These are phyloP conservation scores for Aureobasidium subglaciale DNA, from an alignment of 2,329 filamentous ascomycete genomes.

Conservation along the genomic window DNA sequence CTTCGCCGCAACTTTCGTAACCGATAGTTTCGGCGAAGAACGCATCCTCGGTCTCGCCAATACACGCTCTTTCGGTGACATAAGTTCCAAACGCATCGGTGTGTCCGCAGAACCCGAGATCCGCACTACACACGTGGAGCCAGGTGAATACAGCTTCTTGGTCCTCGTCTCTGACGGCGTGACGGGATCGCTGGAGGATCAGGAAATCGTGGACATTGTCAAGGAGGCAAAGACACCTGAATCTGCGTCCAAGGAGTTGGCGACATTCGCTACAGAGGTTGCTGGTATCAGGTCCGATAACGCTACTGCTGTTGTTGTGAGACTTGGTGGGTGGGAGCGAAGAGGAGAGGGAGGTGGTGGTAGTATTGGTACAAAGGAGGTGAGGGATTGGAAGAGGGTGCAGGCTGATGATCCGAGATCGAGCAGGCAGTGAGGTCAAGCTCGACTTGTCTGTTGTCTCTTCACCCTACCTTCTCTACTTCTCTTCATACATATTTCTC, in stretches of 20 bases:
- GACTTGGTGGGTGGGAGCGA: constrained; percentile 59
- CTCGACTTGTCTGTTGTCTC: neutral
- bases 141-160: constrained; percentile 82
- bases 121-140: constrained; percentile 66
- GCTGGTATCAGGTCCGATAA: constrained; percentile 56
- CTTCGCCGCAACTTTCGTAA: constrained; percentile 80
- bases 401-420: constrained; percentile 68
- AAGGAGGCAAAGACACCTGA: constrained; percentile 92
- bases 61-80: constrained; percentile 88
- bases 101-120: constrained; percentile 93
- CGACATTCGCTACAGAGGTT: constrained; percentile 84
- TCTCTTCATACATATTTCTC: neutral
- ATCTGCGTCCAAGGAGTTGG: constrained; percentile 69
- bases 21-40: constrained; percentile 95
- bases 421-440: constrained; percentile 1
- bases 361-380: constrained; percentile 85
- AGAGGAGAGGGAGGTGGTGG: constrained; percentile 79
- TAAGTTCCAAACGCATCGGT: constrained; percentile 82
- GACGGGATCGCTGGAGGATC: constrained; percentile 76
- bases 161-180: constrained; percentile 86
- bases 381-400: constrained; percentile 71
- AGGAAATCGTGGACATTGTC: constrained; percentile 92
- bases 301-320: constrained; percentile 56
- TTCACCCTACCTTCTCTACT: neutral
- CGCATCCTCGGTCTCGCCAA: constrained; percentile 91